These are phyloP conservation scores for Trapa incisa DNA, from an alignment of 345 rosid genomes.

Conservation along the genomic window DNA sequence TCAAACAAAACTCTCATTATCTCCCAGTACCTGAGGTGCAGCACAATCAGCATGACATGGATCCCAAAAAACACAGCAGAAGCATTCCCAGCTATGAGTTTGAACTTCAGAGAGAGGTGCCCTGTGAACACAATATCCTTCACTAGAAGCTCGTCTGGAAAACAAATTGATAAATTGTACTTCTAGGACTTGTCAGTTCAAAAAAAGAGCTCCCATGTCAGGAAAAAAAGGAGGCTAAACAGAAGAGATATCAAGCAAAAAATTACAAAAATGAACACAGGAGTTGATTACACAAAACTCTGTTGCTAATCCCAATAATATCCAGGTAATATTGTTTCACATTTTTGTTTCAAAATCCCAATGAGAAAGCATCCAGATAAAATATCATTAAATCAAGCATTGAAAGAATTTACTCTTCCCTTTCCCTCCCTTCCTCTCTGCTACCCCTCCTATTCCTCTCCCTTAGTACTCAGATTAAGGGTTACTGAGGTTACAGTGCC, in stretches of 20 bases:
- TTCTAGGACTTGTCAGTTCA: too few species aligned
- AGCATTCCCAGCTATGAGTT: slow-evolving; percentile 91
- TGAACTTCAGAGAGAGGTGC: slow-evolving; percentile 89
- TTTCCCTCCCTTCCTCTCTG: too few species aligned
- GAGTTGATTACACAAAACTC: neutral
- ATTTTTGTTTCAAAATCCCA: too few species aligned
- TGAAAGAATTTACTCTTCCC: too few species aligned
- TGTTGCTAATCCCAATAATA: neutral
- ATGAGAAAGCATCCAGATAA: too few species aligned
- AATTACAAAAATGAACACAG: neutral
- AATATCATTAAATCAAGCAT: too few species aligned
- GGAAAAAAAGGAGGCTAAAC: neutral
- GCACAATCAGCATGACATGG: slow-evolving; percentile 85
- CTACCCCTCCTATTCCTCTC: too few species aligned
- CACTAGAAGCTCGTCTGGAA: neutral
- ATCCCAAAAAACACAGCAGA: slow-evolving; percentile 71
- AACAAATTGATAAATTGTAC: neutral
- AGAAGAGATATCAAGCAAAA: neutral
- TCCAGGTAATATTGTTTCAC: neutral
- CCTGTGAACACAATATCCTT: slow-evolving; percentile 24
- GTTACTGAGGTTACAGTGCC: too few species aligned
- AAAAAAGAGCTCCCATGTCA: too few species aligned
- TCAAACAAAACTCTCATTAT: slow-evolving; percentile 1
- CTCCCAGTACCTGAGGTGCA: slow-evolving; percentile 58
- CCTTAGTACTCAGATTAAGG: too few species aligned